Evolutionary conservation across 106 monocot genomes (phyloP).

Genomic region (Dactylorhiza incarnata): DNA sequence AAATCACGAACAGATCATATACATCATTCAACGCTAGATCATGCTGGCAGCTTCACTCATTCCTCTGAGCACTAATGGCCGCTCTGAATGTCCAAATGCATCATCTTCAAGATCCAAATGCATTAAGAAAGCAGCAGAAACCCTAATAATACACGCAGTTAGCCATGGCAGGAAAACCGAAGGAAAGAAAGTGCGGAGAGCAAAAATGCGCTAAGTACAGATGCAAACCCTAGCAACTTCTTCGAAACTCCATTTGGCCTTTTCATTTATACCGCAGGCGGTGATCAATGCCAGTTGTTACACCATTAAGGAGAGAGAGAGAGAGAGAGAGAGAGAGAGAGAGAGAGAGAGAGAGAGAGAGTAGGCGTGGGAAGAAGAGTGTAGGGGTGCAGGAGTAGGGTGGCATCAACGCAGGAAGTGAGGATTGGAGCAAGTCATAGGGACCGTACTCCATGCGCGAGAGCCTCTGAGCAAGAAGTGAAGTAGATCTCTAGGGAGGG

Average conservation of each 20-base stretch:
- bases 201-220: background rate
- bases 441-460: conserved; percentile 6
- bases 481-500: background rate
- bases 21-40: conserved; percentile 33
- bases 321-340: background rate
- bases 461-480: background rate
- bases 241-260: background rate
- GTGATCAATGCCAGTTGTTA: background rate
- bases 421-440: conserved; percentile 10
- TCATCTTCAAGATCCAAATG: background rate
- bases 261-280: background rate
- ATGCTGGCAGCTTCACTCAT: conserved; percentile 79
- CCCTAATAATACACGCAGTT: background rate
- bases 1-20: background rate
- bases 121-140: background rate
- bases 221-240: background rate
- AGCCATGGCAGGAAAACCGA: background rate
- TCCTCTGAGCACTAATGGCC: conserved; percentile 25
- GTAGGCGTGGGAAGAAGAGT: conserved; percentile 2
- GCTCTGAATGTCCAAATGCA: background rate
- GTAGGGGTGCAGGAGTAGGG: conserved; percentile 8
- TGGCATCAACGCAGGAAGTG: conserved; percentile 1
- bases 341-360: background rate
- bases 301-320: no score
- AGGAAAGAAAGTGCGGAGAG: background rate